Base-by-base conservation (phyloP, 768 basidiomycete species). In the Termitomyces sp. region DNA sequence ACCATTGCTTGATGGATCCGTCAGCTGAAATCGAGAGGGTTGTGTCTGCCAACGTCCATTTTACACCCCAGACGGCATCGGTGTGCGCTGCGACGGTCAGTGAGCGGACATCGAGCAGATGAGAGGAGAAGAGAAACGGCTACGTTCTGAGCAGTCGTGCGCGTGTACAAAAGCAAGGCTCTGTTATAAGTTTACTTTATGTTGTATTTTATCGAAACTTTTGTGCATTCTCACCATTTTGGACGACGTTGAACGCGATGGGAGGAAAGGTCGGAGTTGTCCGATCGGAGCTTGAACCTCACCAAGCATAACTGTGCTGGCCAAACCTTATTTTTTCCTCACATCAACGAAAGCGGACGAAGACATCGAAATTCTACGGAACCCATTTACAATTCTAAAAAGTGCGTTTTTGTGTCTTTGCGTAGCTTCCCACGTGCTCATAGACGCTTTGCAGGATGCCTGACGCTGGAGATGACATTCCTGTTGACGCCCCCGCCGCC, bases 281-380 rank as follows among this genome's bases (percentile, higher is more conserved):
- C 83, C 84, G 82, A 65, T 68, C 87, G 80, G 87, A 76, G 77
- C 66, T 71, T 73, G 10, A 83, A 86, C n/a, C 25, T 4, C 23
- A n/a, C 29, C 55, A 64, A 5, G 64, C 69, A 71, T 71, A 72
- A 65, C 70, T 56, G 54, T 37, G 32, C 29, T 46, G 51, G 31
- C 41, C 61, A 71, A 87, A 83, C 79, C 76, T 75, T 78, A 80
- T 75, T 79, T 76, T 80, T 79, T 75, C 73, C 69, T 82, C 71
- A 82, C 90, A 92, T 93, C 90, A 85, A 93, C 91, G 90, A 93
- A 75, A 88, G 91, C 90, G 90, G 87, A 93, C 82, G 91, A 92
- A 84, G 90, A 91, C 90, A 88, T 87, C 84, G 66, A 68, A 66
- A 68, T 59, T 50, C 62, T 68, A 65, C 68, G 64, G 65, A 64